Evolutionary conservation across 345 rosid genomes (phyloP).

Genomic region (Populus deltoides): DNA sequence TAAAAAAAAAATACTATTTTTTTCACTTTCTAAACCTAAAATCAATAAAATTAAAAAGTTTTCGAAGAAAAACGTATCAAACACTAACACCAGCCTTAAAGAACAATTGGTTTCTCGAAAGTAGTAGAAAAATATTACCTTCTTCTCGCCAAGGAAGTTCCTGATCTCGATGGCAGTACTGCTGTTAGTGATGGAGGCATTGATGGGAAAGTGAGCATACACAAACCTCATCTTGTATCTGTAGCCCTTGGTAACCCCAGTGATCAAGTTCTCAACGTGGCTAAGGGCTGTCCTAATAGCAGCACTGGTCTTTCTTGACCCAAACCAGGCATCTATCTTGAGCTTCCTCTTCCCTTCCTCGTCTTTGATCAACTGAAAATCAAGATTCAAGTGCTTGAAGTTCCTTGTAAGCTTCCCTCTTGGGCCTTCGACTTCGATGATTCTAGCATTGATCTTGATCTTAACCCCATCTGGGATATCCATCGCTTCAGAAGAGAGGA

Average conservation of each 20-base stretch:
- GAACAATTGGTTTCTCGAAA: not conserved
- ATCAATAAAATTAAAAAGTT: not conserved
- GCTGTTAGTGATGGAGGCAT: constrained; percentile 54
- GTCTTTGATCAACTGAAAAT: constrained; percentile 51
- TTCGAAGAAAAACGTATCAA: not conserved
- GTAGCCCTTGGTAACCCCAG: constrained; percentile 70
- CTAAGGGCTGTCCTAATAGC: constrained; percentile 65
- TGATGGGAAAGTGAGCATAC: constrained; percentile 82
- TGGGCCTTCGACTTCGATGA: constrained; percentile 50
- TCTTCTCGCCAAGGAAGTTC: constrained; percentile 65
- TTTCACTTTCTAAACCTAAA: not conserved
- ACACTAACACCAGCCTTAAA: not conserved
- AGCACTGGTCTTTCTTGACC: constrained; percentile 56
- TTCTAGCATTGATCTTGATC: constrained; percentile 39
- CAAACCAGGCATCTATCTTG: constrained; percentile 64
- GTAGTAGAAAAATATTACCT: constrained; percentile 17
- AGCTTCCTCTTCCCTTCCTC: constrained; percentile 48
- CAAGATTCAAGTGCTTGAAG: constrained; percentile 54
- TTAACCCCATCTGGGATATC: constrained; percentile 48
- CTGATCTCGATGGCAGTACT: constrained; percentile 68
- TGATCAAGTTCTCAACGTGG: constrained; percentile 63
- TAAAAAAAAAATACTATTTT: not conserved
- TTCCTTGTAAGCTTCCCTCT: constrained; percentile 40
- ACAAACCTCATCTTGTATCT: constrained; percentile 86
- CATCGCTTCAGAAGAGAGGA: constrained; percentile 46